Conservation (phyloP, 2,329 filamentous ascomycete species). For the Phyllosticta capitalensis region DNA sequence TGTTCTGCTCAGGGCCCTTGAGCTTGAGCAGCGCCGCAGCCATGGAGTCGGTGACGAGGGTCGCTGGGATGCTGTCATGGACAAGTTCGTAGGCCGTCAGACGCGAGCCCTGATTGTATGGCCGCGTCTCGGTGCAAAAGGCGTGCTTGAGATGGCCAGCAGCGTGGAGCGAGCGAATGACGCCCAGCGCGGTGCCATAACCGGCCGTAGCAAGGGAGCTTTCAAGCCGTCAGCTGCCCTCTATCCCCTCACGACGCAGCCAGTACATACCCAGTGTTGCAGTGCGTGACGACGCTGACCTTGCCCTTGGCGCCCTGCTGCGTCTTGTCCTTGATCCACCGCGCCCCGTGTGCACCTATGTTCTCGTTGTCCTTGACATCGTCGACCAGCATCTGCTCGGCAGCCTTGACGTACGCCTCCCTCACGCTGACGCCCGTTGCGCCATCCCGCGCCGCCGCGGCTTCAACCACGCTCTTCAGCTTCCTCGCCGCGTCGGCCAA, state of each 20-base stretch:
- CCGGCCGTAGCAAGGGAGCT: constrained; percentile 90
- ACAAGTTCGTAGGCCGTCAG: constrained; percentile 95
- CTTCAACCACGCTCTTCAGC: constrained; percentile 56
- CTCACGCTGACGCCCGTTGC: constrained; percentile 48
- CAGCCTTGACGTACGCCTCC: constrained; percentile 63
- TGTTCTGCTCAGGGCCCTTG: constrained; percentile 51
- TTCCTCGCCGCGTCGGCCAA: constrained; percentile 80
- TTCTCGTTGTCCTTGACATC: constrained; percentile 80
- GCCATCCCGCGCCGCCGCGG: constrained; percentile 34
- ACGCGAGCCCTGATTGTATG: constrained; percentile 94
- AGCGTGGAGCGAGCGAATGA: constrained; percentile 73
- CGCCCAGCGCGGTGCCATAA: constrained; percentile 92
- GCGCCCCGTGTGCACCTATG: constrained; percentile 74
- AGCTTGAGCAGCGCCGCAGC: constrained; percentile 72
- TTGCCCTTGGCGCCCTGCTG: constrained; percentile 41
- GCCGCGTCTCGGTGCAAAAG: constrained; percentile 93
- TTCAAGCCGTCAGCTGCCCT: not conserved
- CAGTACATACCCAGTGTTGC: constrained; percentile 71
- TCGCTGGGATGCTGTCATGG: constrained; percentile 83
- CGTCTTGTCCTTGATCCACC: constrained; percentile 63
- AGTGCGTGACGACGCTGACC: constrained; percentile 88
- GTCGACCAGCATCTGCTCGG: constrained; percentile 77
- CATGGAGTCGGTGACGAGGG: constrained; percentile 94
- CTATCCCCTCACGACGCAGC: constrained; percentile 16
- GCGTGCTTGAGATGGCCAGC: constrained; percentile 63